Evolutionary conservation across 2,329 filamentous ascomycete genomes (phyloP).

Genomic region (Lachnellula subtilissima): DNA sequence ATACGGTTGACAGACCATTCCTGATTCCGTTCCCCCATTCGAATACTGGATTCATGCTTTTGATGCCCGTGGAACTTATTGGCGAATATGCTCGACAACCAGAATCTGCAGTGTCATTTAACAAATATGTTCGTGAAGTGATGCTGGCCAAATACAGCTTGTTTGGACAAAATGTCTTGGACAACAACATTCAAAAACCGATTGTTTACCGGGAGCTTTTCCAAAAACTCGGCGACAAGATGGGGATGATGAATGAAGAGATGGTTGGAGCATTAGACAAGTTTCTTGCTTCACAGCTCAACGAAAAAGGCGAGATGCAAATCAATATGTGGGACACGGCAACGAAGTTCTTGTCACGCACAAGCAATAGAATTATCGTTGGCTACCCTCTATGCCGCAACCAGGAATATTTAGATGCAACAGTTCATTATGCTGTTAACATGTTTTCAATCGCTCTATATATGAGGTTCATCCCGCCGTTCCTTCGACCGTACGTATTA

Average conservation of each 20-base stretch:
- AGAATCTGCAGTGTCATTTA: background rate
- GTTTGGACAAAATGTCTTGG: background rate
- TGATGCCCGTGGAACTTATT: background rate
- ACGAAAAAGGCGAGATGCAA: background rate
- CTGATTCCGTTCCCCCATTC: background rate
- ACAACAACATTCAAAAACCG: background rate
- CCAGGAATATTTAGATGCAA: conserved; percentile 17
- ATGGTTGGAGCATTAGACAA: background rate
- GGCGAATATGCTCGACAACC: background rate
- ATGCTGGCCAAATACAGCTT: background rate
- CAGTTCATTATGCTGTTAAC: conserved; percentile 16
- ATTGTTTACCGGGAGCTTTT: background rate
- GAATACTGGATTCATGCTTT: background rate
- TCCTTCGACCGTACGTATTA: background rate
- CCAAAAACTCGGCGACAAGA: background rate
- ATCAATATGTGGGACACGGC: conserved; percentile 13
- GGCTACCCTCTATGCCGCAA: conserved; percentile 15
- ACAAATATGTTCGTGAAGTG: background rate
- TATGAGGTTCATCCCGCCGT: conserved; percentile 14
- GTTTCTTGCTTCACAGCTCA: background rate
- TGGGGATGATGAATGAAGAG: background rate
- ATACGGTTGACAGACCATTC: background rate
- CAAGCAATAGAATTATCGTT: conserved; percentile 10
- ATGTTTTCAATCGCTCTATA: conserved; percentile 17
- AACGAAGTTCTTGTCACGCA: conserved; percentile 8